phyloP scores from a whole-genome alignment of 2,329 filamentous ascomycete species.

The Juglanconis oblonga region DNA sequence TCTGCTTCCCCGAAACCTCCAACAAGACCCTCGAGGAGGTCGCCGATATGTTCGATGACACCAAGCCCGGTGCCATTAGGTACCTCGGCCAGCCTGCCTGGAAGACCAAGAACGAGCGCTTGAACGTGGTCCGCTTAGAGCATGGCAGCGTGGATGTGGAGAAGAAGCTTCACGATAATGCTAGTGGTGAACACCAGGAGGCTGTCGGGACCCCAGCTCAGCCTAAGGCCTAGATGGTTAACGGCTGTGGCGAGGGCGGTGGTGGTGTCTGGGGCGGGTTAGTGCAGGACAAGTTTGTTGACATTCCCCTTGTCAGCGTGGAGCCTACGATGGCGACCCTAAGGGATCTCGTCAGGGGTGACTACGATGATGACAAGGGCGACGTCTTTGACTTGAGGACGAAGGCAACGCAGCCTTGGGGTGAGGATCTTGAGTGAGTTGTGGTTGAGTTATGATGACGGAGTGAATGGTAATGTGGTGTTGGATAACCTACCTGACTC shows the following conservation, averaged over 20 bases:
- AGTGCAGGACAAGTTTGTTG: conserved; percentile 1
- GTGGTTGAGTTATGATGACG: neutral
- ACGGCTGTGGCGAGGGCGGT: neutral
- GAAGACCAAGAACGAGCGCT: conserved; percentile 38
- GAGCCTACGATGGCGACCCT: neutral
- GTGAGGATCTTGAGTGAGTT: conserved; percentile 1
- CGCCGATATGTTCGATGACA: conserved; percentile 32
- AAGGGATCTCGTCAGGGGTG: neutral
- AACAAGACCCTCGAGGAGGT: conserved; percentile 35
- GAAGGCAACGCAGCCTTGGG: neutral
- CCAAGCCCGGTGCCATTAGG: conserved; percentile 32
- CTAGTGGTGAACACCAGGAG: conserved; percentile 21
- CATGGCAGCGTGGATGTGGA: conserved; percentile 28
- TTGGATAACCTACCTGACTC: conserved; percentile 1
- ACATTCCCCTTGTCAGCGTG: neutral
- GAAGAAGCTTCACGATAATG: conserved; percentile 26
- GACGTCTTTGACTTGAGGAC: conserved; percentile 5
- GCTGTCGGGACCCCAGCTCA: neutral
- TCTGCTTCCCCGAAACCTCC: conserved; percentile 33
- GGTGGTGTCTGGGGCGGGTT: neutral
- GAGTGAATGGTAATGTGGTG: neutral
- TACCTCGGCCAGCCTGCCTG: conserved; percentile 40
- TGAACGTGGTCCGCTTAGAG: conserved; percentile 29
- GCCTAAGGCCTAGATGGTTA: conserved; percentile 11
- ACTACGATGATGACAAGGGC: conserved; percentile 3